Evolutionary conservation across 2,329 filamentous ascomycete species (phyloP), one percentile per base, ranked within the genome.

Genomic region (Rhinocladiella mackenziei): DNA sequence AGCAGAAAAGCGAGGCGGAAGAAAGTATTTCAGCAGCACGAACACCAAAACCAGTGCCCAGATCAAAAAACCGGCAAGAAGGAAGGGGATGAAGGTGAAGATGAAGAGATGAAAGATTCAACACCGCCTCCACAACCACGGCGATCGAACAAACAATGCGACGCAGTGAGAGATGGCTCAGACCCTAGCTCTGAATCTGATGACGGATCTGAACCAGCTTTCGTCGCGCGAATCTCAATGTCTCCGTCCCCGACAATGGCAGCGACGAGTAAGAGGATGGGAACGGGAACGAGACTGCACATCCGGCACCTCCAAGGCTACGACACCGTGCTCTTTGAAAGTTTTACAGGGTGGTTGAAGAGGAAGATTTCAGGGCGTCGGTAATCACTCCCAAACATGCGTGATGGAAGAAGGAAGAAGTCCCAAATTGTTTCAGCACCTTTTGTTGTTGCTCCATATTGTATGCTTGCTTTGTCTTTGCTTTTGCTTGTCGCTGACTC

Each of bases 311-410:
- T 87, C 1, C 81, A 86, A 56, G 91, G 92, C 0, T 71, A 73
- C 4, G 85, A 94, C 54, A 70, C 76, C 13, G 73, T 81, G 1
- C 60, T 92, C 0, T 95, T 91, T 64, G 86, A 94, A 66, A 96
- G 89, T 61, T 88, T 98, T 51, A 84, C 81, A 48, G 89, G 87
- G 0, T 88, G 89, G 70, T 53, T 94, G 32, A 85, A 81, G 62
- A 70, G 76, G 25, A 76, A 74, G 43, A 17, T 69, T n/a, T n/a
- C n/a, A n/a, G n/a, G n/a, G n/a, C n/a, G n/a, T n/a, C n/a, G n/a
- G n/a, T n/a, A n/a, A n/a, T n/a, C n/a, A n/a, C n/a, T n/a, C n/a
- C n/a, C n/a, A n/a, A n/a, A n/a, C n/a, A n/a, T n/a, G n/a, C n/a
- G n/a, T n/a, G n/a, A n/a, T n/a, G n/a, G n/a, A n/a, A n/a, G n/a